Evolutionary conservation across 2,329 filamentous ascomycete species (phyloP), one percentile per base, ranked within the genome.

Genomic region (Fusarium torreyae): DNA sequence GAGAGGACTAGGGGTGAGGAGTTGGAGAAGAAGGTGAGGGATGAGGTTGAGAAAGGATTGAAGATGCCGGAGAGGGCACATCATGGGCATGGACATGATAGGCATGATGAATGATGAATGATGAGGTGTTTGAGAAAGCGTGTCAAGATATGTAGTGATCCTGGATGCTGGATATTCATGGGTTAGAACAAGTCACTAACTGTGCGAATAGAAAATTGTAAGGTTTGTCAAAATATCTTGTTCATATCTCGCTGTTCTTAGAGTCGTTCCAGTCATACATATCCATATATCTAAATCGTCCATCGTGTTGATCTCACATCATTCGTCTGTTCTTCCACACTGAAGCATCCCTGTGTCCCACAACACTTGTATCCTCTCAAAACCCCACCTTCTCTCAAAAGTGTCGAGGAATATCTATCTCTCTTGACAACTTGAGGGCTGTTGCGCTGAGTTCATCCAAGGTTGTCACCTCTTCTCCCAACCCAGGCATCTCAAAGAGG

Each of bases 11-110:
- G 69, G 72, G 77, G 72, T 46, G 78, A 79, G 24, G 78, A 81
- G 57, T 67, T 86, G 26, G 82, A 85, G 74, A 78, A 75, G 59
- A 79, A 77, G 75, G 79, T 84, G 17, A 72, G 77, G 63, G 79
- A 81, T 67, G 82, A 81, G 39, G 86, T 88, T 17, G 85, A 86
- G 52, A 79, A 77, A 22, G 84, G 81, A 4, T 71, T 88, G 69
- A 78, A 80, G 59, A 77, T 81, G 73, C 86, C 86, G 22, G 78
- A 79, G n/a, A 81, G 77, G 76, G 82, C 80, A 4, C 85, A 86
- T 65, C 77, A 77, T 26, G 71, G 71, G 38, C 62, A 43, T 51
- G 50, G 69, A 33, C 61, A 46, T 46, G 46, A 58, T 20, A 64
- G 48, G 50, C 53, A 18, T 36, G 39, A 58, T n/a, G 55, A 56